phyloP scores from a whole-genome alignment of 371 early-diverging fungal genomes.

The Syncephalis plumigaleata region DNA sequence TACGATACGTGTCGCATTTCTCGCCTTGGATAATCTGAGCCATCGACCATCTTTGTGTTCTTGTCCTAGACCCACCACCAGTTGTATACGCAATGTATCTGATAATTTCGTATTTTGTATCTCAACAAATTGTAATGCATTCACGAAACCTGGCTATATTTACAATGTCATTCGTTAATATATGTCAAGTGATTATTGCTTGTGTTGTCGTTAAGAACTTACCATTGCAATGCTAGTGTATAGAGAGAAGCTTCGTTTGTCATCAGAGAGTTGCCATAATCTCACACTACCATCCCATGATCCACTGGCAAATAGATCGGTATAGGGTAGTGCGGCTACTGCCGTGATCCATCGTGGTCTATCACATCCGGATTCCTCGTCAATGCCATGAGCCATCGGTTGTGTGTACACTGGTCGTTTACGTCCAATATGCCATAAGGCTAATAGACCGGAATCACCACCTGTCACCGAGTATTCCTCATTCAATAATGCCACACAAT shows the following conservation, averaged over 20 bases:
- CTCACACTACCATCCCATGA: slow-evolving; percentile 80
- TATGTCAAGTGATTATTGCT: background rate
- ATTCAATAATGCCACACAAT: slow-evolving; percentile 76
- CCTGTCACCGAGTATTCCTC: slow-evolving; percentile 83
- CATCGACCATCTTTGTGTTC: slow-evolving; percentile 87
- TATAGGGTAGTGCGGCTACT: slow-evolving; percentile 58
- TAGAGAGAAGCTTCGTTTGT: slow-evolving; percentile 43
- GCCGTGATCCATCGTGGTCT: slow-evolving; percentile 72
- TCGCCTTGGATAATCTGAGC: slow-evolving; percentile 48
- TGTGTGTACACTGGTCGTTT: slow-evolving; percentile 80
- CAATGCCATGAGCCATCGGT: slow-evolving; percentile 59
- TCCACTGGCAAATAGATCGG: slow-evolving; percentile 81
- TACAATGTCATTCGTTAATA: no score
- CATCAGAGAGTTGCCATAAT: slow-evolving; percentile 64
- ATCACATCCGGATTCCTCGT: slow-evolving; percentile 15
- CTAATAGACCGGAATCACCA: slow-evolving; percentile 73
- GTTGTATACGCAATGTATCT: slow-evolving; percentile 22
- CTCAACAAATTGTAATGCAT: slow-evolving; percentile 12
- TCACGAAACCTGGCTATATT: slow-evolving; percentile 15
- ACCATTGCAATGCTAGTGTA: slow-evolving; percentile 34
- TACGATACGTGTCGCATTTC: slow-evolving; percentile 23
- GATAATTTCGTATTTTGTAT: slow-evolving; percentile 1
- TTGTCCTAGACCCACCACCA: slow-evolving; percentile 70
- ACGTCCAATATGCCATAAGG: slow-evolving; percentile 73
- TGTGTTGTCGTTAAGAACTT: slow-evolving; percentile 2